Percentiles rank a stretch among this genome's conserved stretches.
These are phyloP conservation scores for Ruellia speciosa DNA, from an alignment of 305 asterid genomes.

Conservation along the genomic window DNA sequence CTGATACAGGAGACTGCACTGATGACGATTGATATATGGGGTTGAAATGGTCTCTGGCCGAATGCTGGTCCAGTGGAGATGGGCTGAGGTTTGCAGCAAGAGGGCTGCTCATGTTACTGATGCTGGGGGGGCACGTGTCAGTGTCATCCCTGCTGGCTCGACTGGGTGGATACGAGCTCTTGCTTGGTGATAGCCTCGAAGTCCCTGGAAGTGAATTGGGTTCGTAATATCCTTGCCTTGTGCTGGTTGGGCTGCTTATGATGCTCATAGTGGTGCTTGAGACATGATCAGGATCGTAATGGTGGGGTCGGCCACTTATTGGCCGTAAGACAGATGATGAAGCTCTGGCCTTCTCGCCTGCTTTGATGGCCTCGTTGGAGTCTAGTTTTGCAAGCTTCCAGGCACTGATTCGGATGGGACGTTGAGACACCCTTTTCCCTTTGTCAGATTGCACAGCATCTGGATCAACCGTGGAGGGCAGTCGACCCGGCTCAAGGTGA, in stretches of 20 bases:
- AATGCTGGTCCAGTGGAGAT: constrained; percentile 34
- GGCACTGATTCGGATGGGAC: constrained; percentile 79
- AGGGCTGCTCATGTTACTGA: constrained; percentile 87
- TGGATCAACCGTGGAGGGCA: constrained; percentile 92
- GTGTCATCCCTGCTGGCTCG: constrained; percentile 73
- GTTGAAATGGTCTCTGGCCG: constrained; percentile 33
- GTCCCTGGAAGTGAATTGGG: constrained; percentile 45
- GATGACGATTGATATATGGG: constrained; percentile 53
- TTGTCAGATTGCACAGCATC: constrained; percentile 50
- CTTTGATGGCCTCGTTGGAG: constrained; percentile 77
- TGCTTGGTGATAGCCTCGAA: constrained; percentile 49
- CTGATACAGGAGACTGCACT: constrained; percentile 48
- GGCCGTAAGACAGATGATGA: constrained; percentile 90
- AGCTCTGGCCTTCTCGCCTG: constrained; percentile 92
- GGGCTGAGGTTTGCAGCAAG: constrained; percentile 45
- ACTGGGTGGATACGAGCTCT: constrained; percentile 77
- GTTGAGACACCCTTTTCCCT: constrained; percentile 58
- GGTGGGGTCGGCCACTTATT: constrained; percentile 43
- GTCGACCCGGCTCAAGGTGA: constrained; percentile 79
- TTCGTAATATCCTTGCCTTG: constrained; percentile 52
- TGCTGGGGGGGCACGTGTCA: constrained; percentile 50
- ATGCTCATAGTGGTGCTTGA: constrained; percentile 65
- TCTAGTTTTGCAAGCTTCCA: constrained; percentile 95
- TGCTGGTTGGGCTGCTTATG: constrained; percentile 70
- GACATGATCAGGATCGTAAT: constrained; percentile 44